A percentile compares a stretch with the other conserved stretches of the same genome.
These are phyloP conservation scores for Beta vulgaris DNA, from an alignment of 148 eudicot genomes.

Conservation along the genomic window DNA sequence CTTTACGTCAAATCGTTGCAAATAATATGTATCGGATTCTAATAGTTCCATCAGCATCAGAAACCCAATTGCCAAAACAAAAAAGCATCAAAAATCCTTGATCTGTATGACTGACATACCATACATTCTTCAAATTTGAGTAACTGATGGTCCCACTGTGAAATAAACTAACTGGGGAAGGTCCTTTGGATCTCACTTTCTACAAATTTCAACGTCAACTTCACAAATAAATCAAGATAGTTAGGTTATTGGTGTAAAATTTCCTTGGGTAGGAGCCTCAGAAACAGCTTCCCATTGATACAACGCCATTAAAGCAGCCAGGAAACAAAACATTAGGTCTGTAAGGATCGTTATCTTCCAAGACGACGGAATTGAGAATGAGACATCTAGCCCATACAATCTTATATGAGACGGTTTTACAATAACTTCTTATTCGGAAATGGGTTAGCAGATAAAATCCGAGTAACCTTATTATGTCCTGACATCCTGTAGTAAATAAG, in stretches of 20 bases:
- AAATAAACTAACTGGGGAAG: background rate
- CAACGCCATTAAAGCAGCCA: constrained; percentile 1
- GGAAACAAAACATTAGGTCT: background rate
- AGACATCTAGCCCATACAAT: too few species aligned
- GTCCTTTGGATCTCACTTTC: background rate
- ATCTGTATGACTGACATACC: too few species aligned
- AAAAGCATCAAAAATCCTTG: too few species aligned
- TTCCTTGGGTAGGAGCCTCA: background rate
- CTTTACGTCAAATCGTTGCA: too few species aligned
- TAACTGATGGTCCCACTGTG: background rate
- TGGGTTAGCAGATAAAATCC: too few species aligned
- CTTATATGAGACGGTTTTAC: too few species aligned
- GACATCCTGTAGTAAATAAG: too few species aligned
- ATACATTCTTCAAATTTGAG: background rate
- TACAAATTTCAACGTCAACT: constrained; percentile 7
- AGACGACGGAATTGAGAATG: background rate
- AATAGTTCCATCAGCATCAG: background rate
- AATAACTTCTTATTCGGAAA: too few species aligned
- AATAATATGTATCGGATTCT: too few species aligned
- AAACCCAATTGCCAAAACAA: too few species aligned
- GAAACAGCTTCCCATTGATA: too few species aligned
- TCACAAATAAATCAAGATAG: background rate
- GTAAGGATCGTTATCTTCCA: background rate
- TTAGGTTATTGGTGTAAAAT: constrained; percentile 4
- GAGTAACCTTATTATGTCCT: too few species aligned